These are phyloP conservation scores for Coccomyxa subellipsoidea DNA, from an alignment of 163 green algal species.

Conservation along the genomic window DNA sequence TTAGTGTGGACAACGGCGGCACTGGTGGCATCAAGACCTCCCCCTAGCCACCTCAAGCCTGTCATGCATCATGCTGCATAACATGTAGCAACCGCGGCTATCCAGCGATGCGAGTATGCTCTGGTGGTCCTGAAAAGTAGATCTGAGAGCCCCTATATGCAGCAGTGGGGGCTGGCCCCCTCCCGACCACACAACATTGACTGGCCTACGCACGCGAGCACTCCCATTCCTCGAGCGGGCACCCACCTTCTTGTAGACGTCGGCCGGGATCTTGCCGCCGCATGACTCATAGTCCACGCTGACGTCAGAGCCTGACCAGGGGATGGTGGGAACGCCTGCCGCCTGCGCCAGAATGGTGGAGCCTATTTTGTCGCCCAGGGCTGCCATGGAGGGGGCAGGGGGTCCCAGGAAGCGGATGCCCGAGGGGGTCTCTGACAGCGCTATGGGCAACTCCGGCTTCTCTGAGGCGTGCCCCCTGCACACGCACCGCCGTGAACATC, in stretches of 20 bases:
- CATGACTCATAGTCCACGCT: constrained; percentile 55
- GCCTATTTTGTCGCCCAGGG: constrained; percentile 97
- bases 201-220: no score
- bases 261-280: constrained; percentile 55
- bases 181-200: no score
- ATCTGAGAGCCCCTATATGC: no score
- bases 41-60: no score
- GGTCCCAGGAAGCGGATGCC: constrained; percentile 93
- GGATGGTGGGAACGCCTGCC: constrained; percentile 89
- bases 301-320: constrained; percentile 86
- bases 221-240: no score
- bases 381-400: constrained; percentile 79
- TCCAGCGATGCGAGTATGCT: no score
- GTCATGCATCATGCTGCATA: no score
- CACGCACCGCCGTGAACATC: no score
- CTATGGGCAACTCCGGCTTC: constrained; percentile 88
- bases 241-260: constrained; percentile 62
- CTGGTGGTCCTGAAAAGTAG: no score
- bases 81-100: no score
- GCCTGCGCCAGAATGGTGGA: constrained; percentile 96
- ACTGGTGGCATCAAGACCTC: no score
- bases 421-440: constrained; percentile 58
- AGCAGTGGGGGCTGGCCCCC: neutral
- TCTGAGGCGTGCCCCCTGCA: constrained; percentile 94
- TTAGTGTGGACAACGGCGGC: no score